Evolutionary conservation across 306 rosid species (phyloP), one percentile per base, ranked within the genome.

Genomic region (Acacia melanoxylon): DNA sequence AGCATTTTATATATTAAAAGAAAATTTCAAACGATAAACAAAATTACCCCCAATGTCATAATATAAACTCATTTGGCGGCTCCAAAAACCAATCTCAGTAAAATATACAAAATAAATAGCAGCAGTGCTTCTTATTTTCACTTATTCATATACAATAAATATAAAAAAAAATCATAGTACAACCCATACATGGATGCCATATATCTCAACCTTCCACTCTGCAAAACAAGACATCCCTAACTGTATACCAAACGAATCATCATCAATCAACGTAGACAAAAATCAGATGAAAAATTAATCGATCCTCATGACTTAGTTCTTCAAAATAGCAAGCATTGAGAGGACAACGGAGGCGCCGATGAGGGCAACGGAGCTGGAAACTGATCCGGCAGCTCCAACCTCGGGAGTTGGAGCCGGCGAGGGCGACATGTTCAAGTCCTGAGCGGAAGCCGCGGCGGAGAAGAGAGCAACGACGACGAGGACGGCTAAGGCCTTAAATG

Each of bases 351-450:
- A 87, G 31, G 82, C 75, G 33, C 25, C 73, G 52, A 87, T 44
- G 79, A 81, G 33, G 20, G 86, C 80, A 25, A 83, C 69, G 1
- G 89, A 89, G 58, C 73, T 31, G 5, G 80, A 67, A 0, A 44
- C 74, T 22, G 82, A 68, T 22, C 46, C 45, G 4, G 91, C 85
- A 0, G 86, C 84, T 75, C 90, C 92, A 29, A 37, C 76, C 1
- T 79, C 79, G 0, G 65, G 77, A 5, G 27, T 24, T 7, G 86
- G 90, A 0, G 81, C 52, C 4, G 85, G 45, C 20, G 71, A 66
- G 0, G 71, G 88, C 0, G 82, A 79, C 4, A 27, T 10, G 68
- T 27, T 14, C 7, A 61, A 24, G 1, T 82, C 87, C 67, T 87
- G 91, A 6, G 86, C 91, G 16, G 81, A 52, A 1, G 62, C 86